phyloP scores from a whole-genome alignment of 371 early-diverging fungal species.

The Mucor ambiguus region DNA sequence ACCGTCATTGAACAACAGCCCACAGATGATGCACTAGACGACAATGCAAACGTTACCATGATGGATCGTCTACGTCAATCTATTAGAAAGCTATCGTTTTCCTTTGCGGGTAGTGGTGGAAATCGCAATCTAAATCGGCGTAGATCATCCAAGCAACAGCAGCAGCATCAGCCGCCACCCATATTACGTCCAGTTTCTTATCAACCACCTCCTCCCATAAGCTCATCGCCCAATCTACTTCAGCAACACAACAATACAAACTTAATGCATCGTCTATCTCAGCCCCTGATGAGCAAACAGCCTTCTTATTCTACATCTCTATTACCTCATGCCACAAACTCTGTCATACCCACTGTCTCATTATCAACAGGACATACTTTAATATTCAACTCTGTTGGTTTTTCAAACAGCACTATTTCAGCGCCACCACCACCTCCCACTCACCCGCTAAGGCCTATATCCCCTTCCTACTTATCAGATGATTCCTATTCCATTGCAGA shows the following conservation, averaged over 20 bases:
- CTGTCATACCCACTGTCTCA: constrained; percentile 25
- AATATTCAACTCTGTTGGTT: constrained; percentile 19
- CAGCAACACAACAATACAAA: neutral
- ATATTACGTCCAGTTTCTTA: constrained; percentile 9
- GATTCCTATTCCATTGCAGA: constrained; percentile 10
- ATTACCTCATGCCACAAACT: constrained; percentile 24
- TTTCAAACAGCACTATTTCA: constrained; percentile 16
- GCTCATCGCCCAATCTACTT: neutral
- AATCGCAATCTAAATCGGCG: neutral
- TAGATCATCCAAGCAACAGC: constrained; percentile 7
- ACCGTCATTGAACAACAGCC: neutral
- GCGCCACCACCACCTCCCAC: constrained; percentile 10
- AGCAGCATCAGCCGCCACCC: neutral
- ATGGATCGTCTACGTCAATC: constrained; percentile 33
- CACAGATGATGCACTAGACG: constrained; percentile 7
- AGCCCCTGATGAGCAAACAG: constrained; percentile 22
- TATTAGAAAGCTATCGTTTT: constrained; percentile 26
- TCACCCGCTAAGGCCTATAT: constrained; percentile 18
- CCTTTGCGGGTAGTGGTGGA: constrained; percentile 8
- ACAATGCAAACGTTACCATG: constrained; percentile 32
- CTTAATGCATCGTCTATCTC: constrained; percentile 11
- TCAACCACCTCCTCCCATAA: constrained; percentile 3
- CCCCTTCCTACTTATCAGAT: constrained; percentile 16
- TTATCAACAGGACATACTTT: constrained; percentile 28
- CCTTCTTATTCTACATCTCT: constrained; percentile 25